These are phyloP conservation scores for Chlamydomonas eustigma DNA, from an alignment of 139 green algal species.

Conservation along the genomic window DNA sequence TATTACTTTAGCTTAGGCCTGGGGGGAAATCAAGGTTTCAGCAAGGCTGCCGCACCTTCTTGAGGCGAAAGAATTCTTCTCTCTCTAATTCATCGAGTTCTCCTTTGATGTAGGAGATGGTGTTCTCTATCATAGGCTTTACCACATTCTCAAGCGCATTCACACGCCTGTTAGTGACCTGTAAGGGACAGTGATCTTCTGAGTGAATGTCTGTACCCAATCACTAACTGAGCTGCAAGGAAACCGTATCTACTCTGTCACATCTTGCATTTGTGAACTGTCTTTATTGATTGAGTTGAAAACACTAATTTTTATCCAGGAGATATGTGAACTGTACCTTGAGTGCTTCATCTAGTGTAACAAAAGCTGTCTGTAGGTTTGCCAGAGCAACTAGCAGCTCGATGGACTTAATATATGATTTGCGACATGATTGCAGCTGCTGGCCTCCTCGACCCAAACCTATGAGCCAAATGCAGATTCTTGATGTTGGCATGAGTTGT, in stretches of 20 bases:
- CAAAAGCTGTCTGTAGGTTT: slow-evolving; percentile 93
- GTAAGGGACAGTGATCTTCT: no score
- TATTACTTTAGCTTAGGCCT: no score
- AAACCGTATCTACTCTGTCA: no score
- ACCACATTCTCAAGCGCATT: slow-evolving; percentile 99
- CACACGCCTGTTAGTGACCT: slow-evolving; percentile 94
- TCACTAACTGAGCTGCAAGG: no score
- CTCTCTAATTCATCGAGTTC: slow-evolving; percentile 99
- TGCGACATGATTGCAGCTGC: slow-evolving; percentile 84
- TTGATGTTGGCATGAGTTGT: not conserved
- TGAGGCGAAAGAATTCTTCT: slow-evolving; percentile 98
- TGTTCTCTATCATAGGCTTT: slow-evolving; percentile 95
- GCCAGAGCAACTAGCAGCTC: slow-evolving; percentile 93
- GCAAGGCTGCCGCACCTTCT: slow-evolving; percentile 39
- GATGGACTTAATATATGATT: slow-evolving; percentile 75
- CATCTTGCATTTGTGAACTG: no score
- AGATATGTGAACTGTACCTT: no score
- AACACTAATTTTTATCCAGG: no score
- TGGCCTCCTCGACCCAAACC: slow-evolving; percentile 90
- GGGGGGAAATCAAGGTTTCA: not conserved
- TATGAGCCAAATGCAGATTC: slow-evolving; percentile 21
- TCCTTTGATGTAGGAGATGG: slow-evolving; percentile 97
- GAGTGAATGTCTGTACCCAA: no score
- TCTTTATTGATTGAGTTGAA: no score
- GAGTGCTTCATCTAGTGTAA: slow-evolving; percentile 95